A percentile compares a stretch with the other conserved stretches of the same genome.
Conservation (phyloP, 495 filamentous ascomycete species). For the Neurospora sp. region DNA sequence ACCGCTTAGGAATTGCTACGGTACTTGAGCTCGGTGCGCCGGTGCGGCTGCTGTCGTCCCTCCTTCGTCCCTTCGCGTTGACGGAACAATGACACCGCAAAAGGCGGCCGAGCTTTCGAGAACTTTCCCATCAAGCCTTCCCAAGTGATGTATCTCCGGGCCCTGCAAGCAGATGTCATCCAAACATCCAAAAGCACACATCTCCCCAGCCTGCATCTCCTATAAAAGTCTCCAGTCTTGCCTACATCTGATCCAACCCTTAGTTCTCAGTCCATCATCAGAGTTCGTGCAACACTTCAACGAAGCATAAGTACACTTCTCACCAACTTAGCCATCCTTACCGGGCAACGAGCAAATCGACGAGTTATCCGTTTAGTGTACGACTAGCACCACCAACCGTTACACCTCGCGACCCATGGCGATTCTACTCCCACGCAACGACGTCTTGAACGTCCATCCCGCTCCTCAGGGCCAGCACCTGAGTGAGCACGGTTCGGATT, state of each 20-base stretch:
- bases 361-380: neutral
- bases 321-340: neutral
- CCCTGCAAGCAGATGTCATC: neutral
- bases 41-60: neutral
- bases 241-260: neutral
- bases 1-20: neutral
- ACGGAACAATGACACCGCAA: neutral
- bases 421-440: conserved; percentile 23
- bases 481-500: conserved; percentile 36
- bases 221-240: neutral
- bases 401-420: conserved; percentile 4
- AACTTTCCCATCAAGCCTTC: conserved; percentile 1
- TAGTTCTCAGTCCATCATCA: neutral
- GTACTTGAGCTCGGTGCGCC: neutral
- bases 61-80: neutral
- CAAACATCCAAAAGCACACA: neutral
- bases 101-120: conserved; percentile 4
- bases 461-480: conserved; percentile 28
- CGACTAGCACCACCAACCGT: neutral
- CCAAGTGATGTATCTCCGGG: neutral
- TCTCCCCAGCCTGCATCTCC: neutral
- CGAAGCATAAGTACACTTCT: neutral
- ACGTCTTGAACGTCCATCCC: conserved; percentile 35
- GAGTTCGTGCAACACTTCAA: neutral
- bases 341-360: neutral